These are phyloP conservation scores for Bauhinia variegata DNA, from an alignment of 306 rosid genomes.

Conservation along the genomic window DNA sequence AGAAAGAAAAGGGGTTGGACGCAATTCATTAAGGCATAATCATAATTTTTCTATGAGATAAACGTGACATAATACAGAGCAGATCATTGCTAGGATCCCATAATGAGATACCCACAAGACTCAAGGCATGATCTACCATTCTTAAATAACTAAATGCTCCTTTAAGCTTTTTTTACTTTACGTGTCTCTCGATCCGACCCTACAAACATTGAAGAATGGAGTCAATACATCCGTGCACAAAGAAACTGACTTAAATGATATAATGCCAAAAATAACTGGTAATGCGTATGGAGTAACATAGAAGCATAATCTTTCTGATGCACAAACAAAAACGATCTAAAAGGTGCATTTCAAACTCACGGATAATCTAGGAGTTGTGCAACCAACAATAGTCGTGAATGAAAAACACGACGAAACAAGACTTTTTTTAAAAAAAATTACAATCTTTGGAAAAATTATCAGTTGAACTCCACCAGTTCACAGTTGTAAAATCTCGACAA, in stretches of 20 bases:
- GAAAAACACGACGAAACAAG: neutral
- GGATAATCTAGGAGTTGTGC: too few relatives aligned
- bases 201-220: slow-evolving; percentile 52
- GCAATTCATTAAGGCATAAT: slow-evolving; percentile 46
- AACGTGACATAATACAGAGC: slow-evolving; percentile 74
- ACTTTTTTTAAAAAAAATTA: too few relatives aligned
- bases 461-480: neutral
- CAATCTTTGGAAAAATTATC: neutral
- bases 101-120: slow-evolving; percentile 54
- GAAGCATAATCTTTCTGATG: too few relatives aligned
- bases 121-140: slow-evolving; percentile 58
- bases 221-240: too few relatives aligned
- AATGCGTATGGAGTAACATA: too few relatives aligned
- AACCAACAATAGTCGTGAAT: neutral
- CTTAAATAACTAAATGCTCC: slow-evolving; percentile 59
- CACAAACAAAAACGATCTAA: too few relatives aligned
- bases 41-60: slow-evolving; percentile 60
- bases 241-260: too few relatives aligned
- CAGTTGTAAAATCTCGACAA: neutral
- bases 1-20: slow-evolving; percentile 22
- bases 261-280: too few relatives aligned
- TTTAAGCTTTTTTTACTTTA: slow-evolving; percentile 51
- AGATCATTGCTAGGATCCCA: slow-evolving; percentile 63
- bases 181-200: slow-evolving; percentile 46
- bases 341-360: too few relatives aligned